Conservation (phyloP, 176 grass and related monocot species). For the Eragrostis curvula region DNA sequence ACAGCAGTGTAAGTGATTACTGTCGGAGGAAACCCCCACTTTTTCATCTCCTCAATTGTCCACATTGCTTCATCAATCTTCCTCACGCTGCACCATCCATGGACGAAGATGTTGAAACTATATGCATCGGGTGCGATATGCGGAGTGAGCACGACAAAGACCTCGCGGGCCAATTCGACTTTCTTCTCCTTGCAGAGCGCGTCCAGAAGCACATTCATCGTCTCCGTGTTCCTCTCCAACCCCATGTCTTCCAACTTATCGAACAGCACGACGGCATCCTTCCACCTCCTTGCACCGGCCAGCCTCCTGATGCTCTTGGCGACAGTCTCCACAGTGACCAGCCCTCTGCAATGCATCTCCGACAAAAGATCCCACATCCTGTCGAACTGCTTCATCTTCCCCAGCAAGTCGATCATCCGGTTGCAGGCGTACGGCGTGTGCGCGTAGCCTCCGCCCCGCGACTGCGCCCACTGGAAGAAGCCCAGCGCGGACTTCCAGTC, state of each 20-base stretch:
- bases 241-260: constrained; percentile 73
- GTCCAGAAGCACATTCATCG: constrained; percentile 84
- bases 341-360: constrained; percentile 55
- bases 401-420: constrained; percentile 82
- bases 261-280: constrained; percentile 63
- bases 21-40: constrained; percentile 54
- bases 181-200: constrained; percentile 87
- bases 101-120: constrained; percentile 88
- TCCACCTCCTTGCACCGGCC: constrained; percentile 74
- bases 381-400: constrained; percentile 83
- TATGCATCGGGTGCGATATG: constrained; percentile 64
- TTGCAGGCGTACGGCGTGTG: constrained; percentile 64
- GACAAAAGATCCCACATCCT: constrained; percentile 76
- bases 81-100: constrained; percentile 75
- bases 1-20: constrained; percentile 81
- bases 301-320: constrained; percentile 89
- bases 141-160: constrained; percentile 57
- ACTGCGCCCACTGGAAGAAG: constrained; percentile 80
- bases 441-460: constrained; percentile 51
- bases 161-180: constrained; percentile 67
- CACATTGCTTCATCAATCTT: constrained; percentile 81
- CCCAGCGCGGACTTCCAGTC: constrained; percentile 86
- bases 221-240: constrained; percentile 64
- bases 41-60: constrained; percentile 79
- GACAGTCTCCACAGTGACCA: constrained; percentile 59